Percentiles rank a stretch among this genome's conserved stretches.
These are phyloP conservation scores for Tripterygium wilfordii DNA, from an alignment of 177 flowering plant genomes.

Conservation along the genomic window DNA sequence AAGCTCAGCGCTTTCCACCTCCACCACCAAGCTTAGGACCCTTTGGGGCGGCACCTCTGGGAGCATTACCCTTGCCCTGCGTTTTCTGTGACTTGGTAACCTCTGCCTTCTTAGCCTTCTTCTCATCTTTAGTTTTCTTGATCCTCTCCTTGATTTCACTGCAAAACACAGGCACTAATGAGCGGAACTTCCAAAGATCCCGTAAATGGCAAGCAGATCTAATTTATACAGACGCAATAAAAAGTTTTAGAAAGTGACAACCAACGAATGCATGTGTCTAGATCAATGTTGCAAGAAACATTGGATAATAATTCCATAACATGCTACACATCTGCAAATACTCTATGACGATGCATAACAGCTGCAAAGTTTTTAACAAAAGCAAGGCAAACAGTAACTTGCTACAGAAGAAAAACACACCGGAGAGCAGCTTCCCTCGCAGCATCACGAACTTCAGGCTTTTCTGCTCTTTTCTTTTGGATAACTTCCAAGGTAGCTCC, in stretches of 20 bases:
- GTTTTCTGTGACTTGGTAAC: constrained; percentile 26
- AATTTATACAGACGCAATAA: not conserved
- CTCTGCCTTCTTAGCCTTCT: constrained; percentile 41
- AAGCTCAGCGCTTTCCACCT: constrained; percentile 40
- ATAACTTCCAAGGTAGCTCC: constrained; percentile 45
- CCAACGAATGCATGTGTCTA: too few relatives aligned
- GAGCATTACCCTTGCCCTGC: constrained; percentile 20
- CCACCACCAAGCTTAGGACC: constrained; percentile 41
- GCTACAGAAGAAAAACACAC: constrained; percentile 11
- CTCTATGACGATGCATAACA: too few relatives aligned
- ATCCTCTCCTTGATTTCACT: constrained; percentile 45
- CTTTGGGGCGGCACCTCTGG: constrained; percentile 27
- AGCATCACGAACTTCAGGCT: constrained; percentile 46
- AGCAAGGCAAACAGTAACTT: too few relatives aligned
- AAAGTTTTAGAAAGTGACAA: not conserved
- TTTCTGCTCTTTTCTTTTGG: constrained; percentile 41
- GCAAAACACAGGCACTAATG: constrained; percentile 1
- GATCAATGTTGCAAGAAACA: too few relatives aligned
- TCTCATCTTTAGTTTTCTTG: constrained; percentile 42
- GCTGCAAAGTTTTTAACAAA: too few relatives aligned
- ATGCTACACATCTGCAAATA: too few relatives aligned
- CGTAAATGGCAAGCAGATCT: not conserved
- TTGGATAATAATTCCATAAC: too few relatives aligned
- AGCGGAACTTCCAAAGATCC: too few relatives aligned
- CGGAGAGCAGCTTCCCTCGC: constrained; percentile 48